These are phyloP conservation scores for Skeletonema potamos DNA, from an alignment of 108 stramenopile species.

Conservation along the genomic window DNA sequence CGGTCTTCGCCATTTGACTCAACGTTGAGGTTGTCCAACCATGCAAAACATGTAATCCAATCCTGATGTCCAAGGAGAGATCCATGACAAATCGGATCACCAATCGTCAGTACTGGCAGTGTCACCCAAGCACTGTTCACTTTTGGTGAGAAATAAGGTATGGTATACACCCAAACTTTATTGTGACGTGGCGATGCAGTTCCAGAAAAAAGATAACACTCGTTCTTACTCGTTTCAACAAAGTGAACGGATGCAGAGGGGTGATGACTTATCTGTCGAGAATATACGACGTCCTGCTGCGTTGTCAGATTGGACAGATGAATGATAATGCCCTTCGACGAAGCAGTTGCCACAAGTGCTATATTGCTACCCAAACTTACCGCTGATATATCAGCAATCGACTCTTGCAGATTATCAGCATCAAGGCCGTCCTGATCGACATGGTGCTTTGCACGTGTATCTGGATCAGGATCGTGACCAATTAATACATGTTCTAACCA, in stretches of 20 bases:
- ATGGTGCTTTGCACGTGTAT: not conserved
- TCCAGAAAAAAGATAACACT: slow-evolving; percentile 59
- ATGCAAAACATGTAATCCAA: slow-evolving; percentile 84
- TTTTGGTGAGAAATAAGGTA: slow-evolving; percentile 2
- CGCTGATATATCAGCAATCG: slow-evolving; percentile 31
- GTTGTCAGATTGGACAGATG: slow-evolving; percentile 6
- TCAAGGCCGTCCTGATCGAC: not conserved
- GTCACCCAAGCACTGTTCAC: slow-evolving; percentile 10
- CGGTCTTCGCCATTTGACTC: not conserved
- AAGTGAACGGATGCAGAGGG: slow-evolving; percentile 51
- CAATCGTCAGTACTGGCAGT: slow-evolving; percentile 14
- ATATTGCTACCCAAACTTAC: not conserved
- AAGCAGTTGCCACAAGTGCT: slow-evolving; percentile 29
- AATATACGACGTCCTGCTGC: not conserved
- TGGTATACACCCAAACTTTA: slow-evolving; percentile 68
- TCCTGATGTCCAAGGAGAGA: slow-evolving; percentile 81
- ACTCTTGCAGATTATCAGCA: slow-evolving; percentile 23
- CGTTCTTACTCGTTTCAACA: slow-evolving; percentile 10
- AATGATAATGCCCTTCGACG: slow-evolving; percentile 22
- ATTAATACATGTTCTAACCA: slow-evolving; percentile 38
- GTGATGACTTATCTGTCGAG: slow-evolving; percentile 2
- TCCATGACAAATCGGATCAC: slow-evolving; percentile 34
- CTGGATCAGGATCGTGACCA: slow-evolving; percentile 25
- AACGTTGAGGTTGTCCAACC: slow-evolving; percentile 27
- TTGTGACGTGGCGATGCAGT: slow-evolving; percentile 79